A percentile compares a stretch with the other conserved stretches of the same genome.
Evolutionary conservation across 2,329 filamentous ascomycete genomes (phyloP).

Genomic region (Trichophyton simii): DNA sequence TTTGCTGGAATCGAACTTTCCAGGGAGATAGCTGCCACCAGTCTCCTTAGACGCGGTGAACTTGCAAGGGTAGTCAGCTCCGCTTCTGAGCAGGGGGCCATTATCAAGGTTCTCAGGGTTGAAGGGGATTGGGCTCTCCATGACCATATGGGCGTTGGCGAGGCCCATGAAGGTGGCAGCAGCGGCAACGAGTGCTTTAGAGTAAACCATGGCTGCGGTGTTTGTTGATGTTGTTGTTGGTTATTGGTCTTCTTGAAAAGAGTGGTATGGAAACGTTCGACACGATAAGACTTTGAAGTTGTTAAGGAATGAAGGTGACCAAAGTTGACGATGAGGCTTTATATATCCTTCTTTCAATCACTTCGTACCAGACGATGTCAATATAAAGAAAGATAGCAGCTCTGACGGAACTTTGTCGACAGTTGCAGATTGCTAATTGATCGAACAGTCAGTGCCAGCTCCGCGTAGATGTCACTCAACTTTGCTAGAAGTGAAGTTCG

Average conservation of each 20-base stretch:
- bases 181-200: slow-evolving; percentile 19
- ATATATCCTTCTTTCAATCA: neutral
- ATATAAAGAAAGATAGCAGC: neutral
- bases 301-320: neutral
- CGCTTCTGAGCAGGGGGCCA: slow-evolving; percentile 48
- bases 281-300: neutral
- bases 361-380: slow-evolving; percentile 1
- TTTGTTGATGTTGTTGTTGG: neutral
- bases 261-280: neutral
- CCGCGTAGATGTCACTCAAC: neutral
- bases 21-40: slow-evolving; percentile 27
- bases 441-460: neutral
- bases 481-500: neutral
- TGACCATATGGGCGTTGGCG: slow-evolving; percentile 62
- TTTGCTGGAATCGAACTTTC: slow-evolving; percentile 33
- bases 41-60: slow-evolving; percentile 23
- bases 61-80: slow-evolving; percentile 76
- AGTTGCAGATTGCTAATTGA: slow-evolving; percentile 3
- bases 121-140: slow-evolving; percentile 57
- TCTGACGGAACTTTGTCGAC: slow-evolving; percentile 4
- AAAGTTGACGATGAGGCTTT: slow-evolving; percentile 1
- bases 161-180: slow-evolving; percentile 43
- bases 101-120: slow-evolving; percentile 42
- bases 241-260: neutral
- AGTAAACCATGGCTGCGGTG: slow-evolving; percentile 5